Evolutionary conservation across 2,329 filamentous ascomycete genomes (phyloP).

Genomic region (Calonectria pauciramosa): DNA sequence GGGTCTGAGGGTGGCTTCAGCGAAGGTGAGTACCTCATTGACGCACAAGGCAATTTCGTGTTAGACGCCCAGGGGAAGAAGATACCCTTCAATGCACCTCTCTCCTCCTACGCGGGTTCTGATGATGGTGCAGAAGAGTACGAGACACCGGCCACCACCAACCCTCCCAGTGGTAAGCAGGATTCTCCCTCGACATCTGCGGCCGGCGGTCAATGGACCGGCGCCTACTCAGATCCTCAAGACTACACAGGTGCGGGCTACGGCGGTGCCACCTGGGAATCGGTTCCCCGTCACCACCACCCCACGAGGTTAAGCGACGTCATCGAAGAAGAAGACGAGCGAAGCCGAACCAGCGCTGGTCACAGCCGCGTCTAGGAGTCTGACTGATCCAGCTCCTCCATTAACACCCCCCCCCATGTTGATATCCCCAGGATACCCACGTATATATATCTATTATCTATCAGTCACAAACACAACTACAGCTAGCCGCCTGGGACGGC

Average conservation of each 20-base stretch:
- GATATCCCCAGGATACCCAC: conserved; percentile 25
- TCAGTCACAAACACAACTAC: conserved; percentile 29
- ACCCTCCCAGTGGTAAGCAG: conserved; percentile 53
- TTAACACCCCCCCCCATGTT: conserved; percentile 6
- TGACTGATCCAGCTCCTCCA: conserved; percentile 23
- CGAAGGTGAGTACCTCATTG: conserved; percentile 80
- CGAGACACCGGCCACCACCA: conserved; percentile 64
- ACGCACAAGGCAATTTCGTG: conserved; percentile 71
- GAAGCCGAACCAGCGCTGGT: conserved; percentile 80
- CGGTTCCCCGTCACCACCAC: conserved; percentile 85
- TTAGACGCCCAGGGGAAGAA: conserved; percentile 73
- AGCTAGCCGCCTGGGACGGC: conserved; percentile 22
- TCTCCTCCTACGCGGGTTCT: conserved; percentile 61
- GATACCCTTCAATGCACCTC: conserved; percentile 65
- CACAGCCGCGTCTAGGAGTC: conserved; percentile 63
- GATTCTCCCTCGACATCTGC: conserved; percentile 49
- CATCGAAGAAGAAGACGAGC: conserved; percentile 86
- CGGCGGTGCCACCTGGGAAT: conserved; percentile 80
- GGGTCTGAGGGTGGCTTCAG: conserved; percentile 74
- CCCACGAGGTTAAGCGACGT: conserved; percentile 92
- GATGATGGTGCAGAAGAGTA: conserved; percentile 70
- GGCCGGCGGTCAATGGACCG: conserved; percentile 56
- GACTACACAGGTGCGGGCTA: conserved; percentile 79
- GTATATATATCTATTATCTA: conserved; percentile 31
- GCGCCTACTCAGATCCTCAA: conserved; percentile 57